These are phyloP conservation scores for Lachnellula cervina DNA, from an alignment of 2,329 filamentous ascomycete species.

Conservation along the genomic window DNA sequence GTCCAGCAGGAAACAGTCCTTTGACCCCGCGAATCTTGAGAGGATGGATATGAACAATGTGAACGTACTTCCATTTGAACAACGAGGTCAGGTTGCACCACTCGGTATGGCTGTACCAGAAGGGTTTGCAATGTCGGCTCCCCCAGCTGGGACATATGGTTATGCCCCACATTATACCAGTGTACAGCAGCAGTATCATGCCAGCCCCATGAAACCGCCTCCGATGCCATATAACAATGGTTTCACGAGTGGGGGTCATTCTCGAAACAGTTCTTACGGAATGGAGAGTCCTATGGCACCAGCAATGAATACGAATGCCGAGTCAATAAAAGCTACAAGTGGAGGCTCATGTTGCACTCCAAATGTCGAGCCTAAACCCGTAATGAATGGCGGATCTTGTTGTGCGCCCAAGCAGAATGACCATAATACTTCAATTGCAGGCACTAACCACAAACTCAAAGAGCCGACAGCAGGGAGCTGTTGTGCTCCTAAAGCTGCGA, in stretches of 20 bases:
- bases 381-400: constrained; percentile 8
- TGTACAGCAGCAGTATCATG: constrained; percentile 18
- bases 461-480: constrained; percentile 29
- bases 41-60: constrained; percentile 50
- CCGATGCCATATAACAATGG: constrained; percentile 17
- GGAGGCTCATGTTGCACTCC: constrained; percentile 14
- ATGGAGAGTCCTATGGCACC: constrained; percentile 23
- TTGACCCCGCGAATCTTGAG: constrained; percentile 44
- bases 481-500: constrained; percentile 33
- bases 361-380: neutral
- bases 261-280: constrained; percentile 14
- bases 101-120: constrained; percentile 18
- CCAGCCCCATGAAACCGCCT: constrained; percentile 20
- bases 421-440: constrained; percentile 22
- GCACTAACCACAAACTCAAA: constrained; percentile 17
- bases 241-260: constrained; percentile 16
- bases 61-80: constrained; percentile 41
- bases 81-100: constrained; percentile 24
- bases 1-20: constrained; percentile 40
- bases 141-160: constrained; percentile 16
- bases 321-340: constrained; percentile 12
- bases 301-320: constrained; percentile 10
- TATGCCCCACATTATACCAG: constrained; percentile 23
- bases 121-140: constrained; percentile 18
- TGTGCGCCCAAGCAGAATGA: constrained; percentile 21